Conservation (phyloP, 495 filamentous ascomycete species). For the Neurospora sp. region DNA sequence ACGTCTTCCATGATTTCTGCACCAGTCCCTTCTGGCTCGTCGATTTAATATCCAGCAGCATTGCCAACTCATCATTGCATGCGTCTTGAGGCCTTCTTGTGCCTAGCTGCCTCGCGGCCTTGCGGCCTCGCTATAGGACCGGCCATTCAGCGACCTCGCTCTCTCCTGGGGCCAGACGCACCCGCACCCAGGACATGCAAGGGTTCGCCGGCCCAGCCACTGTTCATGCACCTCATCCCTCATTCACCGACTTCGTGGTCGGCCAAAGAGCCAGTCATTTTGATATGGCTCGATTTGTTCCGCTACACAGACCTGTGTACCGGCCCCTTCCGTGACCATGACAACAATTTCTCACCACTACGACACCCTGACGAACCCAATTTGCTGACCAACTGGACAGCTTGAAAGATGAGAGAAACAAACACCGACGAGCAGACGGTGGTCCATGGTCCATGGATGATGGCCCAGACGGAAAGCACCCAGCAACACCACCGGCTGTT, state of each 20-base stretch:
- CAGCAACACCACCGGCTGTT: not conserved
- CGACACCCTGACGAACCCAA: not conserved
- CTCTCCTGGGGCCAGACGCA: conserved; percentile 31
- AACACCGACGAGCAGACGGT: not conserved
- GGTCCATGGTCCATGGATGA: not conserved
- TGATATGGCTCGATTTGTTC: conserved; percentile 7
- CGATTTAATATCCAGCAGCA: conserved; percentile 58
- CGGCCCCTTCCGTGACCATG: not conserved
- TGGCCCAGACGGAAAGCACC: not conserved
- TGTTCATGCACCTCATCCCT: conserved; percentile 49
- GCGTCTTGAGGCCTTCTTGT: conserved; percentile 47
- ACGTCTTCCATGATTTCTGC: conserved; percentile 5
- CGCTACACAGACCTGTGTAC: not conserved
- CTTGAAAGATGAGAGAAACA: not conserved
- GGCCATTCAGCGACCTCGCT: conserved; percentile 23
- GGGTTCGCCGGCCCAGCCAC: conserved; percentile 35
- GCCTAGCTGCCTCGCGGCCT: conserved; percentile 34
- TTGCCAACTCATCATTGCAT: conserved; percentile 90
- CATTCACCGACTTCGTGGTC: conserved; percentile 51
- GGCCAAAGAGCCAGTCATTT: conserved; percentile 41
- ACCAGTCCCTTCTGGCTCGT: conserved; percentile 24
- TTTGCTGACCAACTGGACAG: not conserved
- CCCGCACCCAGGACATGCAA: conserved; percentile 21
- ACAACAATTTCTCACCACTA: not conserved
- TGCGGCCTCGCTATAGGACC: conserved; percentile 23